Evolutionary conservation across 108 stramenopile genomes (phyloP).

Genomic region (Hondaea fermentalgiana): DNA sequence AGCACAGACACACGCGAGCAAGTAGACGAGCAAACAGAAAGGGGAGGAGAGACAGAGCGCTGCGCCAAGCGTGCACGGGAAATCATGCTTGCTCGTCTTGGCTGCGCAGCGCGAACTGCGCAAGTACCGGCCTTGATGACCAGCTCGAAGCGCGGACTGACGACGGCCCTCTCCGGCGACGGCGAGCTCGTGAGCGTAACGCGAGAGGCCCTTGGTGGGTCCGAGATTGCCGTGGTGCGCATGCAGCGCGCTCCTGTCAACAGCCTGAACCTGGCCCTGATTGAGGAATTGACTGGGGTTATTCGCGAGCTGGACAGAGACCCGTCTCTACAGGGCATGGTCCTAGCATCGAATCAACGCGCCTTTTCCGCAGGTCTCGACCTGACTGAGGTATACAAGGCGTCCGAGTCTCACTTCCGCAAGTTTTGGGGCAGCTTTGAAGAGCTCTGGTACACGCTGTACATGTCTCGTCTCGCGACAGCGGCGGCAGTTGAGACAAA

Average conservation of each 20-base stretch:
- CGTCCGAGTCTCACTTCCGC: neutral
- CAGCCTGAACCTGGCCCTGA: neutral
- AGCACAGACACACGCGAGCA: too few relatives aligned
- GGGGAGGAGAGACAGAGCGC: too few relatives aligned
- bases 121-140: too few relatives aligned
- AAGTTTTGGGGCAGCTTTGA: neutral
- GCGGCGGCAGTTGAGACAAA: neutral
- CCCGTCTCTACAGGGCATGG: neutral
- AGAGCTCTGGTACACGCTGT: neutral
- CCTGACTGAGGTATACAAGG: neutral
- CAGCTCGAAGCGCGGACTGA: too few relatives aligned
- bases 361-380: slow-evolving; percentile 8
- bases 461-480: neutral
- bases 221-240: neutral
- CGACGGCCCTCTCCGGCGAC: neutral
- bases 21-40: too few relatives aligned
- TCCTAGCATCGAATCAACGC: neutral
- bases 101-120: too few relatives aligned
- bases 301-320: neutral
- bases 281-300: neutral
- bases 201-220: neutral
- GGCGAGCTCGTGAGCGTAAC: neutral
- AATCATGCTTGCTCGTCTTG: too few relatives aligned
- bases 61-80: too few relatives aligned
- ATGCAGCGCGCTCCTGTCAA: neutral